phyloP scores from a whole-genome alignment of 495 filamentous ascomycete species.

The Eremomyces bilateralis region DNA sequence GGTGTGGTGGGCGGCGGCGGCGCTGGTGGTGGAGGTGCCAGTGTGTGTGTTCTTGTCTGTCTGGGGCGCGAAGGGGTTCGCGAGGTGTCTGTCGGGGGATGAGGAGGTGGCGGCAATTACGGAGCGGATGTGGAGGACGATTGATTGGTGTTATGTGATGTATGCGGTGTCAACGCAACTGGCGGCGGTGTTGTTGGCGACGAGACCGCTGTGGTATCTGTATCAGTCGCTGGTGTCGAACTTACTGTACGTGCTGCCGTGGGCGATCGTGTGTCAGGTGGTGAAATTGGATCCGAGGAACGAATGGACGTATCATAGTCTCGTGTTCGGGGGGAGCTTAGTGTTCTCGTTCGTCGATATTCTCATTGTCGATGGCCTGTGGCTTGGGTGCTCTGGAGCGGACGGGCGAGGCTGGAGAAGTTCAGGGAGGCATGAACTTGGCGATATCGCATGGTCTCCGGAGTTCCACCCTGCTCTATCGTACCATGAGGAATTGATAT shows the following conservation, averaged over 20 bases:
- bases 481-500: too few species aligned
- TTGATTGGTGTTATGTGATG: constrained; percentile 60
- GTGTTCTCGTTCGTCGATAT: constrained; percentile 44
- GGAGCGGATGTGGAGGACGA: constrained; percentile 45
- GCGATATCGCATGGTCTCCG: too few species aligned
- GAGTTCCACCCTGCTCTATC: too few species aligned
- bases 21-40: constrained; percentile 35
- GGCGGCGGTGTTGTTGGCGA: constrained; percentile 41
- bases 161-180: constrained; percentile 45
- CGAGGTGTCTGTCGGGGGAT: constrained; percentile 33
- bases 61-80: constrained; percentile 35
- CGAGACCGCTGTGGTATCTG: constrained; percentile 43
- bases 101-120: constrained; percentile 36
- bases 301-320: constrained; percentile 45
- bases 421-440: too few species aligned
- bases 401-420: constrained; percentile 16
- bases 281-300: constrained; percentile 23
- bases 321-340: constrained; percentile 49
- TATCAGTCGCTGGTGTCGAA: constrained; percentile 43
- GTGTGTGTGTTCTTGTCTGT: constrained; percentile 39
- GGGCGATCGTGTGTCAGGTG: constrained; percentile 26
- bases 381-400: constrained; percentile 34
- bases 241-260: constrained; percentile 44
- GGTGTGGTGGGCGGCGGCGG: constrained; percentile 27
- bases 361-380: constrained; percentile 25